Conservation (phyloP, 805 yeast genomes). For the Starmerella vitae region DNA sequence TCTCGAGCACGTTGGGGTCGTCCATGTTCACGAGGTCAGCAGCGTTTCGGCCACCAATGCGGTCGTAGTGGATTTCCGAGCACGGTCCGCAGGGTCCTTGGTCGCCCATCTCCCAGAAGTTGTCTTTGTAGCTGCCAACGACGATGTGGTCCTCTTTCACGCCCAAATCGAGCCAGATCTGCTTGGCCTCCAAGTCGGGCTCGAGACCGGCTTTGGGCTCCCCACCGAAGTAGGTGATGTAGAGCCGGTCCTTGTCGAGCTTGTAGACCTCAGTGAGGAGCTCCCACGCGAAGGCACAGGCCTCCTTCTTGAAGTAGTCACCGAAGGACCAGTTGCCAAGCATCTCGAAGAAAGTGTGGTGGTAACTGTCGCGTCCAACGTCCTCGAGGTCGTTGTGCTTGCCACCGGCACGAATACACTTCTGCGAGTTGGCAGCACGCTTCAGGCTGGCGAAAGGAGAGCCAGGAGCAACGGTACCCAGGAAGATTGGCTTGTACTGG, state of each 20-base stretch:
- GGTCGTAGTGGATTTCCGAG: conserved; percentile 92
- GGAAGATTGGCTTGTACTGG: conserved; percentile 93
- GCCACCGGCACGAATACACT: conserved; percentile 99
- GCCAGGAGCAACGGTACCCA: conserved; percentile 94
- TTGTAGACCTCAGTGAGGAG: conserved; percentile 76
- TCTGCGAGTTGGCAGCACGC: conserved; percentile 90
- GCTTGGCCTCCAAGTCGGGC: conserved; percentile 88
- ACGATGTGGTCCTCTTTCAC: conserved; percentile 83
- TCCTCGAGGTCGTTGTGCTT: conserved; percentile 94
- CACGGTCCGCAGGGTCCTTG: conserved; percentile 99
- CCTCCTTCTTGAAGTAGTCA: conserved; percentile 93
- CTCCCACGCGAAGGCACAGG: conserved; percentile 82
- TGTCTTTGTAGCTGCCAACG: conserved; percentile 82
- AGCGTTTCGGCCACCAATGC: conserved; percentile 97
- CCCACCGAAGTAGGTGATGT: conserved; percentile 95
- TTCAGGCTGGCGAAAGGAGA: conserved; percentile 72
- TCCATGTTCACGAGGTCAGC: conserved; percentile 81
- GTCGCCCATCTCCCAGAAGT: conserved; percentile 99
- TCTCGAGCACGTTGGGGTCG: conserved; percentile 94
- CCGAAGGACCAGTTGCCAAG: conserved; percentile 99
- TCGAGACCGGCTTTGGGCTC: conserved; percentile 67
- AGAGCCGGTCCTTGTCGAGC: conserved; percentile 61
- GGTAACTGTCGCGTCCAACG: conserved; percentile 95
- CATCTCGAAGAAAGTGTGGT: conserved; percentile 98
- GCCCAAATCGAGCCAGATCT: conserved; percentile 76